phyloP scores from a whole-genome alignment of 345 rosid genomes.

The Eucalyptus tenuipes region DNA sequence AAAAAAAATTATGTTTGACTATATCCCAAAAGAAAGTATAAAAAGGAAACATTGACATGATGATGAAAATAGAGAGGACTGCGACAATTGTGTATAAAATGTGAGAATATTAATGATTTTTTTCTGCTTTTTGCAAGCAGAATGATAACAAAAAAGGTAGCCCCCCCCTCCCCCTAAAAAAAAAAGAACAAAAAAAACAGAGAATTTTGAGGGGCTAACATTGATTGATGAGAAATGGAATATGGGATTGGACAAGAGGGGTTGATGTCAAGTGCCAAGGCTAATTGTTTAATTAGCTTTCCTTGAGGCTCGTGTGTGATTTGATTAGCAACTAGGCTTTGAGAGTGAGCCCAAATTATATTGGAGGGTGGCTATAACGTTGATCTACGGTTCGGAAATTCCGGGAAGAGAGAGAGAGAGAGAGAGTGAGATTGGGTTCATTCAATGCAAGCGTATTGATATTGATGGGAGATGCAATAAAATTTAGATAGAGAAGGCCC shows the following conservation, averaged over 20 bases:
- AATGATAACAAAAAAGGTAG: neutral
- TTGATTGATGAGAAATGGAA: neutral
- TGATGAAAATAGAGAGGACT: neutral
- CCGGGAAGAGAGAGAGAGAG: neutral
- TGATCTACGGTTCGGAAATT: neutral
- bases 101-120: neutral
- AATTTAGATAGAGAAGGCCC: neutral
- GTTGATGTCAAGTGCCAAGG: neutral
- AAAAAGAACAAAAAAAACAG: rapidly evolving
- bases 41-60: neutral
- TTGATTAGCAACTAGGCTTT: neutral
- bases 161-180: neutral
- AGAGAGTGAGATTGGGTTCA: neutral
- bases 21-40: neutral
- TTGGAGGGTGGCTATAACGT: neutral
- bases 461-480: neutral
- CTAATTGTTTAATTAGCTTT: neutral
- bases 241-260: neutral
- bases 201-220: neutral
- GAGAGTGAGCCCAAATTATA: neutral
- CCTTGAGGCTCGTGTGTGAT: neutral
- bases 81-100: neutral
- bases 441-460: neutral
- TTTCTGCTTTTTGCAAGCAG: neutral
- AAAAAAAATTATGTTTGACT: neutral